A percentile compares a stretch with the other conserved stretches of the same genome.
Evolutionary conservation across 495 filamentous ascomycete species (phyloP).

Genomic region (Penicillium daleae): DNA sequence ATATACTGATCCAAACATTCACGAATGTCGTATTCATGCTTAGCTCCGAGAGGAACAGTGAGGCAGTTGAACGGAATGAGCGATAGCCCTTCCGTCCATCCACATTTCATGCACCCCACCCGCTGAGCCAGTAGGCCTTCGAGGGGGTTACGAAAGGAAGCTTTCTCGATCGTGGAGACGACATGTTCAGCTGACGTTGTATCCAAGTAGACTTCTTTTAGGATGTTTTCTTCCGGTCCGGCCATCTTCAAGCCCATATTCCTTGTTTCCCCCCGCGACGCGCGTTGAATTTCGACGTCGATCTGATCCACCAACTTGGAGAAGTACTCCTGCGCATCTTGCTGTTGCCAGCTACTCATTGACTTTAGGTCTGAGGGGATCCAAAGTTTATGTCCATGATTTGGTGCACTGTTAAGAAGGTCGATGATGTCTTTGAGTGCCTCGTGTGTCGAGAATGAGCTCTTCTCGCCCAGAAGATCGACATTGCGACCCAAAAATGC

Average conservation of each 20-base stretch:
- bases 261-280: conserved; percentile 44
- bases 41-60: conserved; percentile 73
- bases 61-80: conserved; percentile 94
- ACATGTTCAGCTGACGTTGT: conserved; percentile 5
- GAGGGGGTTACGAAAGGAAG: conserved; percentile 64
- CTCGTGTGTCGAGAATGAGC: conserved; percentile 49
- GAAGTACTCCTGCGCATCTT: conserved; percentile 98
- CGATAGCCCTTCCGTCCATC: conserved; percentile 81
- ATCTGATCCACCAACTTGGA: conserved; percentile 86
- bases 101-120: conserved; percentile 85
- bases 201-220: conserved; percentile 25
- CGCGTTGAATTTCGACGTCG: conserved; percentile 71
- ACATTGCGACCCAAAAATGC: conserved; percentile 55
- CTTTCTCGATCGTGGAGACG: conserved; percentile 11
- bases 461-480: conserved; percentile 39
- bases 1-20: conserved; percentile 87
- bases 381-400: conserved; percentile 75
- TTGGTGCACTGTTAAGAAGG: conserved; percentile 66
- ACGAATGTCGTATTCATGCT: conserved; percentile 62
- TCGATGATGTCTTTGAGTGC: conserved; percentile 67
- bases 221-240: conserved; percentile 44
- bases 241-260: conserved; percentile 49
- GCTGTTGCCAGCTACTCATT: conserved; percentile 93
- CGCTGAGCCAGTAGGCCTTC: conserved; percentile 89
- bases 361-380: conserved; percentile 76